Evolutionary conservation across 306 rosid species (phyloP), one percentile per base, ranked within the genome.

Genomic region (Clitoria ternatea): DNA sequence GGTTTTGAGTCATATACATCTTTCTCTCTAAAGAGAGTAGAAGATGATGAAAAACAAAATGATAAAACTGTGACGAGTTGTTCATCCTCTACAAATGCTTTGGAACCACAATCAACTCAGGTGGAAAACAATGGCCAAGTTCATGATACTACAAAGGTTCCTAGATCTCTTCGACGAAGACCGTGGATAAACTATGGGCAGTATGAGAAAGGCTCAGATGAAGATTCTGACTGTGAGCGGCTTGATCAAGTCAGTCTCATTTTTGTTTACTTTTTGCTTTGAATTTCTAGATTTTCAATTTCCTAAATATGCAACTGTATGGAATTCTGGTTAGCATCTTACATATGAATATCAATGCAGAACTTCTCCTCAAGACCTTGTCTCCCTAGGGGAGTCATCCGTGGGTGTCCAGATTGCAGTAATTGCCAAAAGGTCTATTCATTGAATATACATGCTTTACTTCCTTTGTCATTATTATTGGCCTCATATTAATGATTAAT

Each of bases 1-100:
- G 99, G 99, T 56, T 95, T 95, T 67, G 99, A 95, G 86, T 84
- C 96, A 68, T 89, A 80, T 77, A 83, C 89, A 60, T 86, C 97
- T 14, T 87, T 89, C 69, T 64, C 87, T 56, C 44, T 84, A 35
- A 84, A 78, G 68, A 80, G 83, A 79, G 85, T 82, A 56, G 83
- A 80, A 64, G 85, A 79, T 63, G 74, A 48, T 75, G 87, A 79
- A 62, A 83, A 79, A 76, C 86, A 80, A 62, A 82, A 70, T 12
- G 78, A 55, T 65, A 72, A 73, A 74, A 83, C 32, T 81, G 36
- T 30, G 56, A 77, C 74, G 49, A 81, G 81, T 72, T 84, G 85
- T 75, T 76, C 72, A 48, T 53, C 76, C 62, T 72, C 91, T 23
- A 60, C 87, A 22, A 60, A 81, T 78, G 81, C 80, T 61, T 80